Evolutionary conservation across 352 stramenopile genomes (phyloP), one percentile per base, ranked within the genome.

Genomic region (Globisporangium irregulare): DNA sequence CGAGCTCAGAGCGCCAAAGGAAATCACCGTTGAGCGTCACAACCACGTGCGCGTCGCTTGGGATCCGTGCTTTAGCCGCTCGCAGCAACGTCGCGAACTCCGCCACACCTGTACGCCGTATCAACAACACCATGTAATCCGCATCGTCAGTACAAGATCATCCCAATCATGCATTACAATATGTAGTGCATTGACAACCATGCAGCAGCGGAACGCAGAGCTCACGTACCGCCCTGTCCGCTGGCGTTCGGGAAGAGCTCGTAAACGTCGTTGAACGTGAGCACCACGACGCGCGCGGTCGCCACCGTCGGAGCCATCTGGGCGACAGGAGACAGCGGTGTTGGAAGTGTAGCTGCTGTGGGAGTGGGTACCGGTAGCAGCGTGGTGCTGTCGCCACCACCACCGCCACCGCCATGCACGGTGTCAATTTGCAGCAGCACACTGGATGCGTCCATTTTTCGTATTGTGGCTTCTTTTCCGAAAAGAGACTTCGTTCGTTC

Each of bases 241-340:
- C 69, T 51, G 9, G 61, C 63, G 57, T 84, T 77, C 3, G 84
- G 79, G 53, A 86, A 73, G 22, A 91, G 69, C 70, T 87, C 81
- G 66, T 92, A 92, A 1, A 92, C 82, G 69, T 92, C 84, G 65
- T 92, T 92, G 18, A 92, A 46, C 14, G 82, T 84, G 12, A 92
- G 75, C 62, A 91, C 82, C 43, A 88, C 73, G 22, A 92, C 70
- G 53, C 75, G 24, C 15, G 59, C 58, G 18, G 53, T 68, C 34
- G 10, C 57, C 29, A 12, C 10, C 12, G 18, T 18, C 12, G 46
- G 20, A 10, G 46, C 46, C 1, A 7, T 24, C 20, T n/a, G 46
- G 20, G 46, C 20, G 20, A 22, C 1, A 14, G 34, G 46, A 25
- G 55, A 61, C 27, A 46, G 18, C 27, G 6, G 14, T 6, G 29